phyloP scores from a whole-genome alignment of 768 basidiomycete genomes.

The Hygrocybe coccinea region DNA sequence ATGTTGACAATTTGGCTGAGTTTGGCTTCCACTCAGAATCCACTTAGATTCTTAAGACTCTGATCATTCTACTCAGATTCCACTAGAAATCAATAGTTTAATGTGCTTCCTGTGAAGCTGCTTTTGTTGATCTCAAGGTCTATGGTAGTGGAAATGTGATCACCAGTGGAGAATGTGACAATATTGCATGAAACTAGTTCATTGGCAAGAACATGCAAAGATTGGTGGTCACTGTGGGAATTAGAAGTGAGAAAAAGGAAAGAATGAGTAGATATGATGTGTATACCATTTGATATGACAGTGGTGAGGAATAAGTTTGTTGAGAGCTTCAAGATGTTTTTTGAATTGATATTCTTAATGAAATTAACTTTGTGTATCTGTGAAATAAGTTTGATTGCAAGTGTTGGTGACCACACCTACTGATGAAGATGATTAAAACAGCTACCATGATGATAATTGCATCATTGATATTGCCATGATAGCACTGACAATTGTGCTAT shows the following conservation, averaged over 20 bases:
- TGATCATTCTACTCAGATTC: too few species aligned
- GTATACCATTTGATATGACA: constrained; percentile 76
- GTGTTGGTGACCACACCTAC: constrained; percentile 39
- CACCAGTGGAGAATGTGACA: constrained; percentile 83
- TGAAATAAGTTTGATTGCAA: constrained; percentile 15
- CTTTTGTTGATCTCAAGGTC: constrained; percentile 95
- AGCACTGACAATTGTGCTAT: constrained; percentile 85
- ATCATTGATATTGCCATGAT: constrained; percentile 92
- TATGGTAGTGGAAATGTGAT: constrained; percentile 82
- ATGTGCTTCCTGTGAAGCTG: constrained; percentile 77
- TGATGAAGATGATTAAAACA: constrained; percentile 88
- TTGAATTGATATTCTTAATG: constrained; percentile 94
- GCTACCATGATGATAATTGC: constrained; percentile 90
- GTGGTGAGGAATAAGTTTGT: constrained; percentile 96
- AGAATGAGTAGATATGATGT: neutral
- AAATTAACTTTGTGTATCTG: constrained; percentile 68
- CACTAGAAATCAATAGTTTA: too few species aligned
- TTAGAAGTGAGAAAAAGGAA: constrained; percentile 23
- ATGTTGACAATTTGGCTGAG: too few species aligned
- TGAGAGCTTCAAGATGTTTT: constrained; percentile 88
- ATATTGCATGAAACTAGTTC: constrained; percentile 94
- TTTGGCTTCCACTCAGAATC: too few species aligned
- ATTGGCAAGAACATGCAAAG: constrained; percentile 83
- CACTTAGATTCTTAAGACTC: too few species aligned
- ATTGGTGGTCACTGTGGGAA: constrained; percentile 51